Percentiles rank a stretch among this genome's conserved stretches.
Conservation (phyloP, 2,329 filamentous ascomycete genomes). For the Fusarium heterosporum region DNA sequence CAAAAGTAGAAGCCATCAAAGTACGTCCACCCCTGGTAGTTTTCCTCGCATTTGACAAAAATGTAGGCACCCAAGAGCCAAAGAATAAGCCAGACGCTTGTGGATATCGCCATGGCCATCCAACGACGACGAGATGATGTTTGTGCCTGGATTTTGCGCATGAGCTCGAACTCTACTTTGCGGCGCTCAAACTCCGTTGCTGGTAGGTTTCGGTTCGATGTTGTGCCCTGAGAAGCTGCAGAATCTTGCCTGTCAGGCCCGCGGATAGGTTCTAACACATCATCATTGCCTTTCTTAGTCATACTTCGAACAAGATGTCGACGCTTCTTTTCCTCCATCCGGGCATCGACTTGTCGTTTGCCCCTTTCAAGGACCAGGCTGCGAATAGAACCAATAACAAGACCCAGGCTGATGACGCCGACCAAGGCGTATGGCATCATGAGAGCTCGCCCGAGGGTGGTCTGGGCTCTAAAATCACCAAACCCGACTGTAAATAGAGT, state of each 20-base stretch:
- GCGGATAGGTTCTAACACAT: slow-evolving; percentile 63
- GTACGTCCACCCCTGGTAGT: slow-evolving; percentile 75
- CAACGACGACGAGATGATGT: slow-evolving; percentile 77
- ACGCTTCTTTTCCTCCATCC: slow-evolving; percentile 71
- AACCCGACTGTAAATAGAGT: slow-evolving; percentile 74
- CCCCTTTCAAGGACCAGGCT: slow-evolving; percentile 71
- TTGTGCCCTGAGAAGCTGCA: slow-evolving; percentile 7
- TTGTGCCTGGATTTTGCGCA: slow-evolving; percentile 81
- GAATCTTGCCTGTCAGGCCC: slow-evolving; percentile 21
- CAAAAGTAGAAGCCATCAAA: slow-evolving; percentile 88
- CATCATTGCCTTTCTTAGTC: slow-evolving; percentile 58
- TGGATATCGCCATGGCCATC: slow-evolving; percentile 76
- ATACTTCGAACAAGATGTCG: slow-evolving; percentile 60
- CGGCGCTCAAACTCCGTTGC: slow-evolving; percentile 68
- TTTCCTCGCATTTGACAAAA: slow-evolving; percentile 68
- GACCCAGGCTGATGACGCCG: slow-evolving; percentile 85
- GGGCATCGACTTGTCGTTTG: slow-evolving; percentile 63
- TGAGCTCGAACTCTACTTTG: slow-evolving; percentile 78
- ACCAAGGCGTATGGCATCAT: slow-evolving; percentile 86
- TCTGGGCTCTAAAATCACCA: slow-evolving; percentile 64
- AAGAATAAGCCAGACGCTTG: slow-evolving; percentile 75
- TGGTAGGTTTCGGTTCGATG: slow-evolving; percentile 27
- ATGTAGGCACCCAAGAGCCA: slow-evolving; percentile 85
- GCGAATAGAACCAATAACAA: slow-evolving; percentile 84
- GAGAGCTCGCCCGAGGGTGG: slow-evolving; percentile 72